A percentile compares a stretch with the other conserved stretches of the same genome.
Evolutionary conservation across 345 rosid species (phyloP).

Genomic region (Trapa incisa): DNA sequence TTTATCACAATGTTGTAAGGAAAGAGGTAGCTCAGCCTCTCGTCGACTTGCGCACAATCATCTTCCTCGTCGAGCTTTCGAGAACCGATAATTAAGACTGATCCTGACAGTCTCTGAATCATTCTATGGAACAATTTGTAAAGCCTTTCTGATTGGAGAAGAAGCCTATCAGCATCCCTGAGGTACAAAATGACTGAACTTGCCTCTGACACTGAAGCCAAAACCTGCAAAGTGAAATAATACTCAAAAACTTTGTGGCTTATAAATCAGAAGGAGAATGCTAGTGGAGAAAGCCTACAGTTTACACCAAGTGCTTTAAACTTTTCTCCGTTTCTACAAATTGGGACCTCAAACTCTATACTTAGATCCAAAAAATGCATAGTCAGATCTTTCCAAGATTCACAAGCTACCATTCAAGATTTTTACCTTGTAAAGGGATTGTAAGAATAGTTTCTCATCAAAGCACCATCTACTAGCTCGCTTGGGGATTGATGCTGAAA

Average conservation of each 20-base stretch:
- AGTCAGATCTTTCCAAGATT: neutral
- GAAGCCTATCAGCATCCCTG: constrained; percentile 68
- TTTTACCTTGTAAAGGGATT: constrained; percentile 80
- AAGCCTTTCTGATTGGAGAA: constrained; percentile 61
- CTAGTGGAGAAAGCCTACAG: neutral
- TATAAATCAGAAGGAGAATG: too few relatives aligned
- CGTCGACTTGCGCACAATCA: constrained; percentile 40
- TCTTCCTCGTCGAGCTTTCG: constrained; percentile 54
- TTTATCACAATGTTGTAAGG: constrained; percentile 67
- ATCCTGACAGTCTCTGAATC: constrained; percentile 61
- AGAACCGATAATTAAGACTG: constrained; percentile 75
- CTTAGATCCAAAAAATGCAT: neutral
- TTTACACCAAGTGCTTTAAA: neutral
- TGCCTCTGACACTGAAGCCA: constrained; percentile 53
- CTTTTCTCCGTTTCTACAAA: neutral
- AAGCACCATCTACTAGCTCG: constrained; percentile 62
- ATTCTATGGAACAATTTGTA: constrained; percentile 52
- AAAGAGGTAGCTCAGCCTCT: constrained; percentile 41
- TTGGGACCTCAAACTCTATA: neutral
- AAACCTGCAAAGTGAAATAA: constrained; percentile 29
- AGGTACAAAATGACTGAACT: constrained; percentile 57
- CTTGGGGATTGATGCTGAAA: constrained; percentile 34
- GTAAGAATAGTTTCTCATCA: constrained; percentile 64
- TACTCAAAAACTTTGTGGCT: neutral
- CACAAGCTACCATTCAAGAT: neutral